These are phyloP conservation scores for Leccinellum luteum DNA, from an alignment of 768 basidiomycete genomes.

Conservation along the genomic window DNA sequence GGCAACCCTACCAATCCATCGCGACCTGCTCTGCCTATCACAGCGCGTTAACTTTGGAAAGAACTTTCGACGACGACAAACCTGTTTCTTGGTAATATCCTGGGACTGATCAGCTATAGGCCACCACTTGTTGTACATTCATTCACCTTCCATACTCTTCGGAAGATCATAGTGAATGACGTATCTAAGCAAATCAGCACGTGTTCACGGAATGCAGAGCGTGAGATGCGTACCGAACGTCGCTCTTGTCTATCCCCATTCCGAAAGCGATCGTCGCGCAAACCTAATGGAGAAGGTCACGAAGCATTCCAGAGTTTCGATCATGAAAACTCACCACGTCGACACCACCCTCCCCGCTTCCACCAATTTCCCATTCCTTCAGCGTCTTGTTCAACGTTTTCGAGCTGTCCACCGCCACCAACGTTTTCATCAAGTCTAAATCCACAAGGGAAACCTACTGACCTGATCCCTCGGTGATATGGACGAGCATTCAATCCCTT, in stretches of 20 bases:
- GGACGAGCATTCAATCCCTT: slow-evolving; percentile 67
- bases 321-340: slow-evolving; percentile 52
- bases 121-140: neutral
- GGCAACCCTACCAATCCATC: slow-evolving; percentile 62
- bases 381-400: slow-evolving; percentile 49
- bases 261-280: slow-evolving; percentile 84
- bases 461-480: slow-evolving; percentile 75
- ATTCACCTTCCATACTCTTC: slow-evolving; percentile 75
- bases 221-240: slow-evolving; percentile 52
- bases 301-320: neutral
- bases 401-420: slow-evolving; percentile 32
- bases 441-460: slow-evolving; percentile 1
- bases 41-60: slow-evolving; percentile 3
- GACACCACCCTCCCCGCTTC: slow-evolving; percentile 48
- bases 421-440: neutral
- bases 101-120: slow-evolving; percentile 24
- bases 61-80: slow-evolving; percentile 23
- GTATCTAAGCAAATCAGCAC: slow-evolving; percentile 42
- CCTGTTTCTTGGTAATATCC: slow-evolving; percentile 90
- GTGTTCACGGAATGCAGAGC: neutral
- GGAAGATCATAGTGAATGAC: slow-evolving; percentile 82
- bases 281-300: slow-evolving; percentile 42
- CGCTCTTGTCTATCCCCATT: slow-evolving; percentile 81
- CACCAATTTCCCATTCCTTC: slow-evolving; percentile 60
- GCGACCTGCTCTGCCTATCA: slow-evolving; percentile 70